Evolutionary conservation across 208 protist species (phyloP), one percentile per base, ranked within the genome.

Genomic region (Leishmania turanica): DNA sequence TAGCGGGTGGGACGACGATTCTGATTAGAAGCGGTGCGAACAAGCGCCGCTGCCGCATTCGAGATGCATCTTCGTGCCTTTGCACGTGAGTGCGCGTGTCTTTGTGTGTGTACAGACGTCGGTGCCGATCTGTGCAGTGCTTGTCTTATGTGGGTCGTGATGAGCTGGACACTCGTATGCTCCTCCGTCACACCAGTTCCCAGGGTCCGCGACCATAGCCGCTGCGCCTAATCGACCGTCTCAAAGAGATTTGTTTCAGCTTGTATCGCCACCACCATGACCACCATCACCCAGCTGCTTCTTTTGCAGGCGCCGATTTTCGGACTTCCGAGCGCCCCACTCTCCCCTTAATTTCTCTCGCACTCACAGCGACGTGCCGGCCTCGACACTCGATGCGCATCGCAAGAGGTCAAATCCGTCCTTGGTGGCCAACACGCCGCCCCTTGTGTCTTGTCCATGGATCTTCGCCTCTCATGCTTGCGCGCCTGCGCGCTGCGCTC

Each of bases 1-100:
- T 54, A 97, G 94, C 77, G 92, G 94, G 34, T 98, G 96, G 96
- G 96, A 98, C 77, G 93, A 98, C 68, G 87, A 89, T 69, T 84
- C 79, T 9, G 84, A 88, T 58, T 84, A 82, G 40, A 31, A 51
- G 27, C 31, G 9, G 4, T 45, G 37, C 66, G 15, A 13, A 27
- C 40, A 24, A n/a, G 40, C 66, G 9, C 37, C 2, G 21, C 40
- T 37, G 34, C 34, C 21, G 24, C 11, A 73, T 2, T 31, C 27
- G 13, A 7, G n/a, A 6, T 19, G n/a, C 42, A 34, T 45, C 19
- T 53, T 2, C 27, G 69, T 34, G 17, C 45, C 17, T 54, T 51
- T 31, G 5, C 7, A n/a, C 8, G 17, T 73, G 27, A 6, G 21
- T 21, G 13, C 0, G 5, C 3, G 24, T 54, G 45, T 53, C 9